These are phyloP conservation scores for Bondarzewia mesenterica DNA, from an alignment of 1,284 basidiomycete species.

Conservation along the genomic window DNA sequence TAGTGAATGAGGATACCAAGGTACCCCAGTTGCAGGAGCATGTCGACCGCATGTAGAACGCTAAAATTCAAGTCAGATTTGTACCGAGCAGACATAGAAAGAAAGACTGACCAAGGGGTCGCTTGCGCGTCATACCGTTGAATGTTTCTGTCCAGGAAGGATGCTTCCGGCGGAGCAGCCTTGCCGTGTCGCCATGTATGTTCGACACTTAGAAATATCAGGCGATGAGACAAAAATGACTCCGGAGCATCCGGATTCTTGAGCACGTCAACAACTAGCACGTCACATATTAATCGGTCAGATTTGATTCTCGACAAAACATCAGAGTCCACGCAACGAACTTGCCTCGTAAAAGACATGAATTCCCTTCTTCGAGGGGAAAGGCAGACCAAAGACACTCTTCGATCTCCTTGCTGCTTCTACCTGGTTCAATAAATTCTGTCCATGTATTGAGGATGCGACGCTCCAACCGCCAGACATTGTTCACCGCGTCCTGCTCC, in stretches of 20 bases:
- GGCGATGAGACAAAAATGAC: slow-evolving; percentile 30
- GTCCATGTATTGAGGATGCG: slow-evolving; percentile 19
- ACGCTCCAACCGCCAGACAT: slow-evolving; percentile 13
- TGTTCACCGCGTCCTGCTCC: slow-evolving; percentile 9
- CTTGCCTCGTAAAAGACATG: slow-evolving; percentile 23
- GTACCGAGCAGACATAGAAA: neutral
- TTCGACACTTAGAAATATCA: slow-evolving; percentile 31
- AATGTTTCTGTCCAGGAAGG: slow-evolving; percentile 13
- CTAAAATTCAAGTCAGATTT: slow-evolving; percentile 19
- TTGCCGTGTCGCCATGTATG: slow-evolving; percentile 36
- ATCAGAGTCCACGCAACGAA: neutral
- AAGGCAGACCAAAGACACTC: slow-evolving; percentile 22
- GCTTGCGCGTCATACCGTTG: slow-evolving; percentile 28
- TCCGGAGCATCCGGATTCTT: slow-evolving; percentile 21
- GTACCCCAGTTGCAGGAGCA: slow-evolving; percentile 30
- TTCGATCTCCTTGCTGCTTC: slow-evolving; percentile 14
- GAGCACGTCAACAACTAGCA: slow-evolving; percentile 39
- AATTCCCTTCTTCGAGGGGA: slow-evolving; percentile 18
- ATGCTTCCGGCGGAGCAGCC: neutral
- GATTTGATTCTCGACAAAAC: neutral
- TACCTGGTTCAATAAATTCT: slow-evolving; percentile 16
- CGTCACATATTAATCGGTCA: neutral
- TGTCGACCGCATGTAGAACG: slow-evolving; percentile 38
- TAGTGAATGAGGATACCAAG: slow-evolving; percentile 35
- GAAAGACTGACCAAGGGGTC: slow-evolving; percentile 34